Base-by-base conservation (phyloP, 106 monocot genomes). In the Gastrodia elata region DNA sequence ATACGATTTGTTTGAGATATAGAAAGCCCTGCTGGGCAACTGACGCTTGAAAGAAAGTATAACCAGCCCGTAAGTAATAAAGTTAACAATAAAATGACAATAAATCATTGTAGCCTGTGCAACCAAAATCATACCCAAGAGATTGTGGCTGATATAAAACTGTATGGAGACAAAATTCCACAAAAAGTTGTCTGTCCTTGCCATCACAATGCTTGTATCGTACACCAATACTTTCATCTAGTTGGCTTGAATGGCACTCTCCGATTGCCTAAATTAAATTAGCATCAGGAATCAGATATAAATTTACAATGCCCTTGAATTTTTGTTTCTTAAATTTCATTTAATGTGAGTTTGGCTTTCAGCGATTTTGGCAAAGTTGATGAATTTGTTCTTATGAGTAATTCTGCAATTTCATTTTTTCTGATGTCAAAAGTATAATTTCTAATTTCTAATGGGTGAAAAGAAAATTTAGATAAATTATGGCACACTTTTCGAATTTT, bases 151-250 rank as follows among this genome's bases (percentile, higher is more conserved):
- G 84, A 64, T 93, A 98, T 71, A 98, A 79, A 67, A 98, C 64
- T 33, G 82, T 82, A 44, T 91, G 81, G 43, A 88, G 81, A 70
- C 97, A 98, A 80, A 98, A 98, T 43, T 93, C 97, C 70, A 87
- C n/a, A 73, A 98, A 93, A 39, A 93, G 43, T 61, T 85, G 76
- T 28, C 76, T 76, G 71, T 93, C 93, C 34, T 73, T 81, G 69
- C 56, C 68, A 74, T 46, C 64, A 22, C 75, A 79, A 34, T 59
- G 28, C 78, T 75, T 83, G 65, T 93, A 98, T 44, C 83, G 88
- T 37, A 76, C 71, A 68, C 70, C 80, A 80, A 89, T 75, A 71
- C 68, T 70, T 73, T 93, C 97, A 82, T 81, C 77, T 82, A 93
- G 64, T 28, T 77, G 68, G 68, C 74, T 87, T 24, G 83, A 87